phyloP scores from a whole-genome alignment of 2,329 filamentous ascomycete genomes.

The Aspergillus eucalypticola region DNA sequence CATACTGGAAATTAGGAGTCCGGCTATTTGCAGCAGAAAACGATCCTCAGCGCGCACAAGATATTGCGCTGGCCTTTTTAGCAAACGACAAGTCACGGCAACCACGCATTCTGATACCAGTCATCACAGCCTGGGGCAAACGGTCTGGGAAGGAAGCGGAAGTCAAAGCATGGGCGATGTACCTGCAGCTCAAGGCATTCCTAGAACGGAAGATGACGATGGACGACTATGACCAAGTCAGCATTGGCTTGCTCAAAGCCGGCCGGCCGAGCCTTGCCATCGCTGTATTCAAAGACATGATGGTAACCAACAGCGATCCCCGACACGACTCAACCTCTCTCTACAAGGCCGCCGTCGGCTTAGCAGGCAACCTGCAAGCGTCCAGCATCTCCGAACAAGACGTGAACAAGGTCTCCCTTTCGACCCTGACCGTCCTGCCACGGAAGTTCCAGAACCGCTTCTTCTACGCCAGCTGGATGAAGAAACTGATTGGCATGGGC shows the following conservation, averaged over 20 bases:
- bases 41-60: constrained; percentile 50
- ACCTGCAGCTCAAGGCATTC: constrained; percentile 63
- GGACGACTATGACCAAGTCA: constrained; percentile 74
- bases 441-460: constrained; percentile 67
- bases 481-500: constrained; percentile 72
- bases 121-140: constrained; percentile 68
- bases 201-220: constrained; percentile 65
- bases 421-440: constrained; percentile 55
- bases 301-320: constrained; percentile 60
- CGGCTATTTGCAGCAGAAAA: constrained; percentile 51
- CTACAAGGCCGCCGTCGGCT: constrained; percentile 44
- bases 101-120: constrained; percentile 54
- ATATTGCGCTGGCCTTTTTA: constrained; percentile 49
- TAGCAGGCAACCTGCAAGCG: constrained; percentile 44
- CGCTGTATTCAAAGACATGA: constrained; percentile 85
- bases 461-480: constrained; percentile 87
- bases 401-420: constrained; percentile 51
- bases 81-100: constrained; percentile 46
- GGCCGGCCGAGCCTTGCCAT: constrained; percentile 68
- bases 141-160: constrained; percentile 52
- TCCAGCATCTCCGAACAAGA: constrained; percentile 44
- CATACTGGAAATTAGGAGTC: constrained; percentile 52
- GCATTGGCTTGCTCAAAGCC: constrained; percentile 68
- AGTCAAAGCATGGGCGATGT: constrained; percentile 66
- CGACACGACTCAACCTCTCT: constrained; percentile 47